A percentile compares a stretch with the other conserved stretches of the same genome.
phyloP scores from a whole-genome alignment of 768 basidiomycete species.

The Naganishia vaughanmartiniae region DNA sequence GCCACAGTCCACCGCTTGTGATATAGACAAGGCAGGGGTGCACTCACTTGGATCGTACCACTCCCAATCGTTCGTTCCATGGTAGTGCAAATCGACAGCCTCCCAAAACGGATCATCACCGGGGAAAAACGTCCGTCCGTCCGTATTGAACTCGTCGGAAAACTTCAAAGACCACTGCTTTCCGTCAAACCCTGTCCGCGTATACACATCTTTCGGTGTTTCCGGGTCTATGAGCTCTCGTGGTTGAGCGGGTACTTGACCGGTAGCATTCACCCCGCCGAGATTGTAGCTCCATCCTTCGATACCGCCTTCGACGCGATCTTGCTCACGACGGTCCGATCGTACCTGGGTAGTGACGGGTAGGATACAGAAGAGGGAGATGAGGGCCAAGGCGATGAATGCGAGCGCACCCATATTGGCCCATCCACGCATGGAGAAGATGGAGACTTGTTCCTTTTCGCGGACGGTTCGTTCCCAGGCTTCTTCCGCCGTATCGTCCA shows the following conservation, averaged over 20 bases:
- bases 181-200: constrained; percentile 73
- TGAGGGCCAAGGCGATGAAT: constrained; percentile 87
- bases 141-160: constrained; percentile 78
- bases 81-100: constrained; percentile 79
- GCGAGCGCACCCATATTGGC: constrained; percentile 74
- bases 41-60: constrained; percentile 73
- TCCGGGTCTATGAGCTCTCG: constrained; percentile 69
- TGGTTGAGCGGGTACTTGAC: constrained; percentile 76
- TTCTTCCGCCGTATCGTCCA: constrained; percentile 25
- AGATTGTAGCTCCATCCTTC: constrained; percentile 73
- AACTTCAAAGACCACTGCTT: constrained; percentile 77
- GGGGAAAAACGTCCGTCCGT: constrained; percentile 55
- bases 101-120: constrained; percentile 85
- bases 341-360: constrained; percentile 69
- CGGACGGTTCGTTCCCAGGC: constrained; percentile 21
- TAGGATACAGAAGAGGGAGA: constrained; percentile 64
- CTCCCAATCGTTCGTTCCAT: constrained; percentile 57
- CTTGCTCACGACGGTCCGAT: constrained; percentile 34
- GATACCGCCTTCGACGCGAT: constrained; percentile 39
- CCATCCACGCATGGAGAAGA: constrained; percentile 76
- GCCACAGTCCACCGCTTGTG: not conserved
- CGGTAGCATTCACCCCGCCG: constrained; percentile 79
- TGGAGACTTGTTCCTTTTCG: constrained; percentile 60
- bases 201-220: constrained; percentile 63
- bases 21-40: not conserved